phyloP scores from a whole-genome alignment of 108 stramenopile genomes.

The Schizochytrium sp. region DNA sequence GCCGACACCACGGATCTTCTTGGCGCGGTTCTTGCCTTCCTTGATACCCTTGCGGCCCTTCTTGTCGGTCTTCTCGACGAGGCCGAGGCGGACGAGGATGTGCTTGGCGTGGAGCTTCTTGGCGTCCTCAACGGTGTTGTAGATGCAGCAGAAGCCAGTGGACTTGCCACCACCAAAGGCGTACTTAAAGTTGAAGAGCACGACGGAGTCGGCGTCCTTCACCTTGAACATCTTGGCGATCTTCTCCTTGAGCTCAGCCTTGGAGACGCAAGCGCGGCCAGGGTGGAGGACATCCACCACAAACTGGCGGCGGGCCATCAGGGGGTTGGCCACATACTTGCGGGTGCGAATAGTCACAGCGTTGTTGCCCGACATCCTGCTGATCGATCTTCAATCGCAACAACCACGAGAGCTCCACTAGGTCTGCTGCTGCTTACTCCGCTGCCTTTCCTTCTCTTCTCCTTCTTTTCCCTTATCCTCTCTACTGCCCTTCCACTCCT shows the following conservation, averaged over 20 bases:
- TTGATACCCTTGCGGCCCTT: conserved; percentile 95
- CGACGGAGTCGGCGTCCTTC: conserved; percentile 83
- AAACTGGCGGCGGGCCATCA: conserved; percentile 92
- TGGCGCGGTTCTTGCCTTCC: conserved; percentile 98
- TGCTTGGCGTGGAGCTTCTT: conserved; percentile 97
- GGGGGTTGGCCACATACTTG: conserved; percentile 97
- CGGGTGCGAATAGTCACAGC: conserved; percentile 96
- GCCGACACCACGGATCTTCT: conserved; percentile 98
- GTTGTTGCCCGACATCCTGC: conserved; percentile 63
- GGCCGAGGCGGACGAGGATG: conserved; percentile 88
- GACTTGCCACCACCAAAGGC: conserved; percentile 97
- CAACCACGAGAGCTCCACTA: background rate
- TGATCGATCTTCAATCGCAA: background rate
- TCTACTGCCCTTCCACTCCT: background rate
- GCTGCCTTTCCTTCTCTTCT: background rate
- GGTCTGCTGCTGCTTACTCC: conserved; percentile 25
- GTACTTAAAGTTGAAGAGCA: conserved; percentile 94
- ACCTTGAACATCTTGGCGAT: conserved; percentile 94
- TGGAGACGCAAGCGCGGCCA: conserved; percentile 92
- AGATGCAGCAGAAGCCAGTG: conserved; percentile 97
- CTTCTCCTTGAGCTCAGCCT: conserved; percentile 90
- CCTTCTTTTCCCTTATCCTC: background rate
- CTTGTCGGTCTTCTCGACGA: conserved; percentile 85
- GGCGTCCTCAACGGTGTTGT: conserved; percentile 92
- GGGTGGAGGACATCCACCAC: conserved; percentile 98